These are phyloP conservation scores for Huiozyma naganishii DNA, from an alignment of 805 yeast genomes.

Conservation along the genomic window DNA sequence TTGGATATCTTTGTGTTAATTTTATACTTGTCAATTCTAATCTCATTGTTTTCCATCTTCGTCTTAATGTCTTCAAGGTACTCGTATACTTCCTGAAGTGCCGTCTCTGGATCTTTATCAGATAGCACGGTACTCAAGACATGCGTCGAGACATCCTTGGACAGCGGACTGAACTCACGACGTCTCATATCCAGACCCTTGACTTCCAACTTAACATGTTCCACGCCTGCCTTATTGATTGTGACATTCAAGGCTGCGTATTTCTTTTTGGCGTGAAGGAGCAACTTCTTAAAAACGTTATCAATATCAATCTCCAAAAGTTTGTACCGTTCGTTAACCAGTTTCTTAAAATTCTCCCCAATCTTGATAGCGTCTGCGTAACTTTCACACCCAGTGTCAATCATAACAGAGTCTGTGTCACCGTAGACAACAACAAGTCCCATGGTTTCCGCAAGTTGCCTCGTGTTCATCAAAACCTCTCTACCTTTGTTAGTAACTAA, in stretches of 20 bases:
- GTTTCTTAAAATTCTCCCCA: slow-evolving; percentile 74
- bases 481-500: slow-evolving; percentile 91
- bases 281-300: slow-evolving; percentile 74
- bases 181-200: slow-evolving; percentile 96
- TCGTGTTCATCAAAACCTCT: slow-evolving; percentile 86
- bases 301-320: slow-evolving; percentile 90
- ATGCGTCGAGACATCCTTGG: slow-evolving; percentile 76
- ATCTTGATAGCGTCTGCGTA: slow-evolving; percentile 66
- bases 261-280: slow-evolving; percentile 91
- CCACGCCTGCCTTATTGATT: slow-evolving; percentile 41
- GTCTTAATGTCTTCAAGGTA: slow-evolving; percentile 52
- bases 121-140: slow-evolving; percentile 63
- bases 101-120: slow-evolving; percentile 66
- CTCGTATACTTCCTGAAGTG: slow-evolving; percentile 58
- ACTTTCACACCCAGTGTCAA: slow-evolving; percentile 69
- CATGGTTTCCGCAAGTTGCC: slow-evolving; percentile 80
- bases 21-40: slow-evolving; percentile 56
- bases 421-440: slow-evolving; percentile 87
- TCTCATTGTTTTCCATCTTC: slow-evolving; percentile 49
- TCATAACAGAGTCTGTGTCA: slow-evolving; percentile 98
- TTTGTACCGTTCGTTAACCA: slow-evolving; percentile 81
- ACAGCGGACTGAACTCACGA: slow-evolving; percentile 89
- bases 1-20: slow-evolving; percentile 85
- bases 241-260: slow-evolving; percentile 81
- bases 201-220: slow-evolving; percentile 60